Conservation (phyloP, 2,329 filamentous ascomycete species). For the Pestalotiopsis sp. region DNA sequence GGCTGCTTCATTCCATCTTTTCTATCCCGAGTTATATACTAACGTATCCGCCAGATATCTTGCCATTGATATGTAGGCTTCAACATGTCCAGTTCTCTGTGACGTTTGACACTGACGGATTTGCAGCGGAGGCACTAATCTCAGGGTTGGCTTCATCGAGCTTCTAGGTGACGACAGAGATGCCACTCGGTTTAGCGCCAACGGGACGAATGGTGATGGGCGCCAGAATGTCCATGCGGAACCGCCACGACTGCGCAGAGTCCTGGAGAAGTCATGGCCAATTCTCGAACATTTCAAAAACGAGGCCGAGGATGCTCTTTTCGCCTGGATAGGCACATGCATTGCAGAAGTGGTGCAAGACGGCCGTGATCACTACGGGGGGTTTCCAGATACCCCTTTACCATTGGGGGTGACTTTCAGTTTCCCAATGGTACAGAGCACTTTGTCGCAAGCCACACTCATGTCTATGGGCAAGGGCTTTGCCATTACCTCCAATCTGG, state of each 20-base stretch:
- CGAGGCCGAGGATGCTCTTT: conserved; percentile 74
- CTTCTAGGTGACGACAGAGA: conserved; percentile 44
- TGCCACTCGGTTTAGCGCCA: conserved; percentile 18
- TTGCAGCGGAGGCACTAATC: conserved; percentile 66
- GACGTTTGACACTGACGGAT: conserved; percentile 11
- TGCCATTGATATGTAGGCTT: conserved; percentile 66
- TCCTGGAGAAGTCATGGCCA: conserved; percentile 72
- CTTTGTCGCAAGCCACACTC: conserved; percentile 63
- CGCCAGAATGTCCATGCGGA: conserved; percentile 17
- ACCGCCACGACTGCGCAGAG: conserved; percentile 52
- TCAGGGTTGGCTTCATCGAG: conserved; percentile 70
- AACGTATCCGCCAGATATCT: conserved; percentile 48
- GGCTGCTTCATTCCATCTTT: background rate
- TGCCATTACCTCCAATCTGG: conserved; percentile 60
- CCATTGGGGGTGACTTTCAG: conserved; percentile 71
- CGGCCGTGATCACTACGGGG: conserved; percentile 46
- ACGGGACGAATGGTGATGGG: conserved; percentile 17
- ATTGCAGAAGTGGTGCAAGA: conserved; percentile 73
- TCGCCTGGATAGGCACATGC: conserved; percentile 79
- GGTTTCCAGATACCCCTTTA: conserved; percentile 49
- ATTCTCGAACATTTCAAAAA: conserved; percentile 74
- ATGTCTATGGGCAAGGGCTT: conserved; percentile 76
- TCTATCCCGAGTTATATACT: conserved; percentile 15
- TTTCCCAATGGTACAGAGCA: conserved; percentile 69
- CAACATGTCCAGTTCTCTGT: background rate